A percentile compares a stretch with the other conserved stretches of the same genome.
Evolutionary conservation across 306 rosid genomes (phyloP).

Genomic region (Malus asiatica): DNA sequence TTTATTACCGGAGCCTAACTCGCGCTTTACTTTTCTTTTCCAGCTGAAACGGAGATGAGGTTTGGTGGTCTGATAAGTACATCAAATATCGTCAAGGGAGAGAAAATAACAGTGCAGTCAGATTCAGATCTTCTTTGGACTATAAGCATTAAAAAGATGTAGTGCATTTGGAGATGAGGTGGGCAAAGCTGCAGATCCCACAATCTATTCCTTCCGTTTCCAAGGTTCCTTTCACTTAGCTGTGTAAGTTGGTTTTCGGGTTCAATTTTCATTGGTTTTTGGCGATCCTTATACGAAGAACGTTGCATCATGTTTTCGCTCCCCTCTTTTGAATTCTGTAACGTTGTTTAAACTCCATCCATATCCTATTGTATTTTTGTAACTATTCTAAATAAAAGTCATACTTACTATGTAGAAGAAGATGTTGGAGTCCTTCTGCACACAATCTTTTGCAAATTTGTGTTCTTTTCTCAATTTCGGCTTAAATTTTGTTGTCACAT

Average conservation of each 20-base stretch:
- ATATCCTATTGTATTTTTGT: not conserved
- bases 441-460: too few relatives aligned
- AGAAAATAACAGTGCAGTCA: constrained; percentile 65
- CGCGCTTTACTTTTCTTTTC: constrained; percentile 18
- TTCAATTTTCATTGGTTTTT: not conserved
- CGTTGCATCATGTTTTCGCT: not conserved
- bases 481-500: too few relatives aligned
- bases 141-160: constrained; percentile 54
- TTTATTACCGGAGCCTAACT: constrained; percentile 10
- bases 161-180: constrained; percentile 15
- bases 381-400: not conserved
- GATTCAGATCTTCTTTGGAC: constrained; percentile 98
- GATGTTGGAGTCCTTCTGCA: not conserved
- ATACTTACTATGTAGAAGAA: not conserved
- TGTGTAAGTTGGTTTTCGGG: not conserved
- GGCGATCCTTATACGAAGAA: not conserved
- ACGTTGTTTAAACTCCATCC: not conserved
- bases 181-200: not conserved
- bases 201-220: not conserved
- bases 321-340: too few relatives aligned
- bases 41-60: constrained; percentile 68
- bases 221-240: constrained; percentile 1
- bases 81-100: constrained; percentile 66
- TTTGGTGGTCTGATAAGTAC: constrained; percentile 91
- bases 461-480: too few relatives aligned